Evolutionary conservation across 768 basidiomycete species (phyloP).

Genomic region (Gymnopilus dilepis): DNA sequence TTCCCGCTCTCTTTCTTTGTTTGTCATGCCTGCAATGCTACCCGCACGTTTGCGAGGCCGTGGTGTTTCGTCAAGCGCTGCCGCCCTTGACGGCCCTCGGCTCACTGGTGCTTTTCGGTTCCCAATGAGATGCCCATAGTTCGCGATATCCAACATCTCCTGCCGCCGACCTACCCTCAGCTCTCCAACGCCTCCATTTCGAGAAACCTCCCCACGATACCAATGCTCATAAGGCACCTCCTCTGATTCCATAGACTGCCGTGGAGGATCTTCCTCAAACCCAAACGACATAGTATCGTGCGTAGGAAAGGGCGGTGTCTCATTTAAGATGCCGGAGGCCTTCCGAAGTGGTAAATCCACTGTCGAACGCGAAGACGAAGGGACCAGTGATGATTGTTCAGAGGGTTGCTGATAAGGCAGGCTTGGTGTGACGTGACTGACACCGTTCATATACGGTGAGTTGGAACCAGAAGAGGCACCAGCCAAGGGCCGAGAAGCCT

Average conservation of each 20-base stretch:
- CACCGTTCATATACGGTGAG: slow-evolving; percentile 32
- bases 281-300: slow-evolving; percentile 50
- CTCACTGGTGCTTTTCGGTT: slow-evolving; percentile 35
- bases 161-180: slow-evolving; percentile 72
- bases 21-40: slow-evolving; percentile 62
- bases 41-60: slow-evolving; percentile 64
- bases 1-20: slow-evolving; percentile 58
- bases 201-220: slow-evolving; percentile 86
- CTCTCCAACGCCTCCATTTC: slow-evolving; percentile 91
- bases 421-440: slow-evolving; percentile 29
- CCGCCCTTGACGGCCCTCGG: slow-evolving; percentile 22
- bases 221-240: slow-evolving; percentile 88
- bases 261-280: slow-evolving; percentile 45
- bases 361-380: slow-evolving; percentile 30
- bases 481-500: slow-evolving; percentile 36
- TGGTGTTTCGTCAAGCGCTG: slow-evolving; percentile 29
- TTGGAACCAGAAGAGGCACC: slow-evolving; percentile 30
- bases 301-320: slow-evolving; percentile 64
- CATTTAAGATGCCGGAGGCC: slow-evolving; percentile 56
- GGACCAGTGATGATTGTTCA: slow-evolving; percentile 20
- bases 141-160: slow-evolving; percentile 90
- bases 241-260: slow-evolving; percentile 75
- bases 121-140: slow-evolving; percentile 70
- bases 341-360: slow-evolving; percentile 26
- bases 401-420: slow-evolving; percentile 22